phyloP scores from a whole-genome alignment of 805 yeast genomes.

The Metschnikowia shivogae region DNA sequence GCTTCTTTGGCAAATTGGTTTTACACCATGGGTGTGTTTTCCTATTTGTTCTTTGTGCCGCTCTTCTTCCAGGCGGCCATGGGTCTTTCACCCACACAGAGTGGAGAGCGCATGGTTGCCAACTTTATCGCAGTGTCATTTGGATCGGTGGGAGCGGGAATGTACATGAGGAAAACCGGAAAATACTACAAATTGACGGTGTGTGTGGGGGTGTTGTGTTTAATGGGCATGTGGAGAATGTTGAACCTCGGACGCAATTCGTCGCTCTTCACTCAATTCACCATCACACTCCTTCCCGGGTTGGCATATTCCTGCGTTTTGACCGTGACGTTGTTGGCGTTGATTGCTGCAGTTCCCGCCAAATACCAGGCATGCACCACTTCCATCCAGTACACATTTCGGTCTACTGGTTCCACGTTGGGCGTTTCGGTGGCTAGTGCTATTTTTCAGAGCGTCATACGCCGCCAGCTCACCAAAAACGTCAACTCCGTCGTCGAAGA shows the following conservation, averaged over 20 bases:
- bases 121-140: conserved; percentile 64
- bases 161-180: conserved; percentile 65
- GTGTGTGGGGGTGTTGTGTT: conserved; percentile 37
- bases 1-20: conserved; percentile 70
- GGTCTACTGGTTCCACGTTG: conserved; percentile 82
- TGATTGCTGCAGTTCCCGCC: conserved; percentile 70
- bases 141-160: conserved; percentile 66
- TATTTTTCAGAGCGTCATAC: conserved; percentile 52
- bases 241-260: conserved; percentile 30
- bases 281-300: conserved; percentile 52
- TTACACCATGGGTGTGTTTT: conserved; percentile 61
- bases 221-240: conserved; percentile 44
- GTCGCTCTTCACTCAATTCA: conserved; percentile 35
- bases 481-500: conserved; percentile 15
- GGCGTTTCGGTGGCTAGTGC: conserved; percentile 73
- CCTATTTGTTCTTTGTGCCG: conserved; percentile 67
- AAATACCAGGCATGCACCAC: conserved; percentile 80
- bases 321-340: conserved; percentile 67
- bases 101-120: conserved; percentile 57
- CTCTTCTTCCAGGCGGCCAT: conserved; percentile 57
- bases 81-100: conserved; percentile 49
- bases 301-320: conserved; percentile 62
- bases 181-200: conserved; percentile 51
- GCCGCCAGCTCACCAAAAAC: conserved; percentile 15
- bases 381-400: conserved; percentile 82